phyloP scores from a whole-genome alignment of 2,329 filamentous ascomycete genomes.

The Teratosphaeria zuluensis region DNA sequence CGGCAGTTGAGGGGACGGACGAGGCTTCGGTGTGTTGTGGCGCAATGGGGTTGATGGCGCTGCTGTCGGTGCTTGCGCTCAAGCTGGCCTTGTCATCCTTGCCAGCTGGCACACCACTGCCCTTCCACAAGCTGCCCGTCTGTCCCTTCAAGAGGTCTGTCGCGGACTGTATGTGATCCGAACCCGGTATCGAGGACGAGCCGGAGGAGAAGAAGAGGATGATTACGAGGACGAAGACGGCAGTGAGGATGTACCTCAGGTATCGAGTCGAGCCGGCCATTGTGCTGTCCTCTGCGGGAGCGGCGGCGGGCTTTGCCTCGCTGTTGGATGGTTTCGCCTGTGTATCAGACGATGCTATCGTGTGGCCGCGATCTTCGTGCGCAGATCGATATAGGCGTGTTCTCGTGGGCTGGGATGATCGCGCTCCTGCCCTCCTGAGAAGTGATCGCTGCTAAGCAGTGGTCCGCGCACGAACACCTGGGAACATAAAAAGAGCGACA shows the following conservation, averaged over 20 bases:
- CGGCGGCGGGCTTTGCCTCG: not conserved
- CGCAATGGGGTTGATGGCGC: conserved; percentile 6
- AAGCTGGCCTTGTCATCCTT: conserved; percentile 6
- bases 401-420: not conserved
- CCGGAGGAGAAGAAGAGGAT: conserved; percentile 74
- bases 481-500: not conserved
- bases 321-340: not conserved
- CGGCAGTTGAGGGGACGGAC: not conserved
- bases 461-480: not conserved
- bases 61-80: conserved; percentile 1
- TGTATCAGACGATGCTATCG: not conserved
- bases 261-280: conserved; percentile 66
- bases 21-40: conserved; percentile 7
- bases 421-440: not conserved
- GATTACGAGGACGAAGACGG: conserved; percentile 69
- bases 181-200: conserved; percentile 26
- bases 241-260: conserved; percentile 63
- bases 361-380: not conserved
- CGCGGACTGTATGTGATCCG: conserved; percentile 24
- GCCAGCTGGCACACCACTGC: conserved; percentile 6
- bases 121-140: conserved; percentile 20
- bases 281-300: not conserved
- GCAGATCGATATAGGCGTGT: not conserved
- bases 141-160: conserved; percentile 26
- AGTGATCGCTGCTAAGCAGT: not conserved